phyloP scores from a whole-genome alignment of 805 yeast genomes.

The Pichia phayaonensis region DNA sequence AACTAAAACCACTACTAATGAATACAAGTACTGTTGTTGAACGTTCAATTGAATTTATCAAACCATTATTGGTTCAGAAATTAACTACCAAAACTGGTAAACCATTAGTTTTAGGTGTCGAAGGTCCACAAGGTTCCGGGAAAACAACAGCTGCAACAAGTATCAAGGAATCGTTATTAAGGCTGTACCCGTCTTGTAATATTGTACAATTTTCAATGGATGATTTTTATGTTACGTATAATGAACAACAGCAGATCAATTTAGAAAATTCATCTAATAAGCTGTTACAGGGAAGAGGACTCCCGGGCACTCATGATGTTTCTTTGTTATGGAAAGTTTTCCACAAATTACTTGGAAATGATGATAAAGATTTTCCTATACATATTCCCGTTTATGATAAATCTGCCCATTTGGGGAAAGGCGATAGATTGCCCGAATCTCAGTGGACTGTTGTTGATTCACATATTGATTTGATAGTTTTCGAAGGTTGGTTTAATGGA shows the following conservation, averaged over 20 bases:
- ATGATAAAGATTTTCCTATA: constrained; percentile 18
- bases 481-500: constrained; percentile 96
- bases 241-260: constrained; percentile 47
- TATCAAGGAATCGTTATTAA: constrained; percentile 29
- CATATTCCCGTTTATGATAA: constrained; percentile 72
- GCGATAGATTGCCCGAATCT: constrained; percentile 52
- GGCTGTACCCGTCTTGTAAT: constrained; percentile 29
- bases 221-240: constrained; percentile 71
- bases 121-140: constrained; percentile 80
- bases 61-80: constrained; percentile 24
- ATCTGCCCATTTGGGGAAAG: constrained; percentile 60
- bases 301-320: constrained; percentile 92
- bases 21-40: constrained; percentile 3
- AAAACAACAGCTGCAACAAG: constrained; percentile 50
- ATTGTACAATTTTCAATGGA: constrained; percentile 64
- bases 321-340: constrained; percentile 34
- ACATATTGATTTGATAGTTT: constrained; percentile 56
- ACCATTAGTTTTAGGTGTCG: constrained; percentile 43
- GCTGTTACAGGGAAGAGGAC: constrained; percentile 68
- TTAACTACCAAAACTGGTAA: constrained; percentile 8
- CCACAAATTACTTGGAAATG: constrained; percentile 20
- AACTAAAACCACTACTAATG: background rate
- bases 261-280: constrained; percentile 28
- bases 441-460: constrained; percentile 31
- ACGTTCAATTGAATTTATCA: constrained; percentile 15